Conservation (phyloP, 169 alveolate genomes). For the Amoebophrya sp. region DNA sequence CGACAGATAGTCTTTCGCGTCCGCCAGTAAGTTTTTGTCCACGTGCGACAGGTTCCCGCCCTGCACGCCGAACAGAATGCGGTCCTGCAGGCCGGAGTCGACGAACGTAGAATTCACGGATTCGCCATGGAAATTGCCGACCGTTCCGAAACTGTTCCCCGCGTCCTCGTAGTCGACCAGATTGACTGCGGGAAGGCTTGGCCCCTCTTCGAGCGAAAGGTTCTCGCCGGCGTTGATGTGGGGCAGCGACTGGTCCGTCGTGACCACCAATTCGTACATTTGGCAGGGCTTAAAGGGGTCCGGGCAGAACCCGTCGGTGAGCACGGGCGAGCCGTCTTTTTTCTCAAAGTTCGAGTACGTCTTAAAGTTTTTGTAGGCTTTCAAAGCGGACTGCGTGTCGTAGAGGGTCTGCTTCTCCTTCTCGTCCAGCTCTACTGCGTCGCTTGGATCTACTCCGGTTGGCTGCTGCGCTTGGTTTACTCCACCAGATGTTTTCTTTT, state of each 20-base stretch:
- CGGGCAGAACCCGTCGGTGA: background rate
- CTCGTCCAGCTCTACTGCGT: no score
- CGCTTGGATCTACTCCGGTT: no score
- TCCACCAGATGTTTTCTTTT: no score
- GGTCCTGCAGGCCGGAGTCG: background rate
- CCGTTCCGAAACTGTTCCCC: background rate
- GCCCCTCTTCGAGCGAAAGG: background rate
- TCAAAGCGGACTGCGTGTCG: no score
- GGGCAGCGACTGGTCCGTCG: background rate
- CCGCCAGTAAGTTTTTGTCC: no score
- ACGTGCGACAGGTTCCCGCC: background rate
- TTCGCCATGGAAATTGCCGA: no score
- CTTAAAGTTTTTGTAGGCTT: no score
- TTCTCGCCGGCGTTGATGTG: background rate
- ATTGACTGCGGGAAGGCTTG: background rate
- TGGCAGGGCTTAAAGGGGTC: background rate
- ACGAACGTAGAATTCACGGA: no score
- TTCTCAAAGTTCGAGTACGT: no score
- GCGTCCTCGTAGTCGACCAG: background rate
- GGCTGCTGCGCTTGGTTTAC: no score
- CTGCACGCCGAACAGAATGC: background rate
- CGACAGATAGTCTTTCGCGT: background rate
- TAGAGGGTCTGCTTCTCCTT: no score
- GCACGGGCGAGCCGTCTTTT: no score
- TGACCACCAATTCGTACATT: background rate